phyloP scores from a whole-genome alignment of 1,284 basidiomycete species.

The Tylopilus sp. region DNA sequence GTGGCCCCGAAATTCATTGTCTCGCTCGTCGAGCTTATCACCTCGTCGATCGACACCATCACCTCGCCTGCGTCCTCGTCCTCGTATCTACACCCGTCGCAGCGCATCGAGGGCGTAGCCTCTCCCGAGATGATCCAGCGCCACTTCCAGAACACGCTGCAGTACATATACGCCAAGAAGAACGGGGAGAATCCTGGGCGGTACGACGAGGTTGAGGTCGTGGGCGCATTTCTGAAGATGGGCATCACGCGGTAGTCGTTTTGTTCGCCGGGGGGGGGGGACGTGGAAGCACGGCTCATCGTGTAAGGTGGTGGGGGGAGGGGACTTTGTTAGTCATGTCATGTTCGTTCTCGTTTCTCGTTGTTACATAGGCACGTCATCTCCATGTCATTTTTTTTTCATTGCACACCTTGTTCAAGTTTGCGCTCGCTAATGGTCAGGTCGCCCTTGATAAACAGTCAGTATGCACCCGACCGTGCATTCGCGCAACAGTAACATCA shows the following conservation, averaged over 20 bases:
- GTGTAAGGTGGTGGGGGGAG: no score
- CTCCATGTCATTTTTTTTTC: no score
- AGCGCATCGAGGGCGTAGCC: conserved; percentile 84
- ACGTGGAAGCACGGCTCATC: no score
- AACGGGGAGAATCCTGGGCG: conserved; percentile 45
- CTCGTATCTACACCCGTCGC: conserved; percentile 79
- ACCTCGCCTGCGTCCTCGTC: conserved; percentile 50
- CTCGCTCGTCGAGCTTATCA: conserved; percentile 89
- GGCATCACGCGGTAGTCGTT: conserved; percentile 51
- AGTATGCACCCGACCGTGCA: no score
- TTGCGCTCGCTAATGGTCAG: no score
- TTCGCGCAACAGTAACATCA: no score
- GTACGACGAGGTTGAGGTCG: conserved; percentile 84
- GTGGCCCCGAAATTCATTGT: conserved; percentile 93
- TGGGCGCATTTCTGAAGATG: conserved; percentile 85
- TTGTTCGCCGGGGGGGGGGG: no score
- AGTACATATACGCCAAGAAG: conserved; percentile 80
- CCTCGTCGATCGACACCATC: conserved; percentile 84
- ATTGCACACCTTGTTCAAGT: no score
- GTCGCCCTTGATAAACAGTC: no score
- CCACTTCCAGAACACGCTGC: conserved; percentile 89
- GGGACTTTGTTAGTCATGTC: no score
- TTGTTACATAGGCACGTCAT: no score
- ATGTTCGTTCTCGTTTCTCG: no score
- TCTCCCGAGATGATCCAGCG: conserved; percentile 88